phyloP scores from a whole-genome alignment of 768 basidiomycete genomes.

The Amanita polypyramis region DNA sequence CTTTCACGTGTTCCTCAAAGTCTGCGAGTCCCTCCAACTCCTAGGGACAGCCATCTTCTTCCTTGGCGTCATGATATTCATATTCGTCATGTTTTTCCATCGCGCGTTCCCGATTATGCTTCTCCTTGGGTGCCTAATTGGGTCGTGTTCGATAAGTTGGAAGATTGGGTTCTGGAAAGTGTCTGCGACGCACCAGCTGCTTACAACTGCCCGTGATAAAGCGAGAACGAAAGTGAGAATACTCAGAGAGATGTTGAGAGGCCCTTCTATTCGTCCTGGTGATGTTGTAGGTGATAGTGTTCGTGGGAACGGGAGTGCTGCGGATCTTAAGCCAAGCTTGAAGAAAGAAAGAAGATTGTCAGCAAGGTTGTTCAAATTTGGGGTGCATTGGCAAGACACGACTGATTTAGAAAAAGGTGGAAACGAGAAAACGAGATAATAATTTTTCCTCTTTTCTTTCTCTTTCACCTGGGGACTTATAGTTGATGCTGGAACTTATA shows the following conservation, averaged over 20 bases:
- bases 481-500: neutral
- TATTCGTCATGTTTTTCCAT: constrained; percentile 3
- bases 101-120: constrained; percentile 1
- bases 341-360: neutral
- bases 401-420: neutral
- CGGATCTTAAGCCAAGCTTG: neutral
- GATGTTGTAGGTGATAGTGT: too few species aligned
- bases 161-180: neutral
- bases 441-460: neutral
- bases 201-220: neutral
- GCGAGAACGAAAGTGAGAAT: too few species aligned
- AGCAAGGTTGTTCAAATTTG: neutral
- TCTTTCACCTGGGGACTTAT: too few species aligned
- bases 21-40: constrained; percentile 5
- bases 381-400: neutral
- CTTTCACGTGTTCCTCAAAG: constrained; percentile 2
- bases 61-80: constrained; percentile 1
- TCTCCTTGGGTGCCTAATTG: neutral
- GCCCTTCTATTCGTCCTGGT: too few species aligned
- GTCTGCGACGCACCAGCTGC: neutral
- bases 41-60: constrained; percentile 1
- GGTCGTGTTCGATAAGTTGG: neutral
- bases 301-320: too few species aligned
- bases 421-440: neutral
- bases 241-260: too few species aligned